A percentile compares a stretch with the other conserved stretches of the same genome.
Conservation (phyloP, 2,329 filamentous ascomycete genomes). For the Madurella fahalii region DNA sequence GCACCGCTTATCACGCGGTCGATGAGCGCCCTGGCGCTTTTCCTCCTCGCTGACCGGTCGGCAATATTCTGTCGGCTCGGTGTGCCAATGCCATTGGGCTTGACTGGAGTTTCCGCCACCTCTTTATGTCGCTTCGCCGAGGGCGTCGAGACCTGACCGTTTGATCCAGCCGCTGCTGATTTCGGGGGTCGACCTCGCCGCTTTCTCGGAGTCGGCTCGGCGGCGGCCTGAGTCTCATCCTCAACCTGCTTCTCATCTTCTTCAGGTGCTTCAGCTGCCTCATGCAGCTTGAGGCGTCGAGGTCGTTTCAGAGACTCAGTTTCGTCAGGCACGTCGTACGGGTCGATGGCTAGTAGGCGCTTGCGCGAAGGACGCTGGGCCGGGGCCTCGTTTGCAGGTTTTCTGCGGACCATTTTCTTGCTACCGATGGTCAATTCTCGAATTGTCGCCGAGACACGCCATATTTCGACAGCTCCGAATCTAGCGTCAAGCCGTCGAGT, state of each 20-base stretch:
- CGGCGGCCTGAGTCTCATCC: constrained; percentile 4
- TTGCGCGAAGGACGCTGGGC: constrained; percentile 15
- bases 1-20: constrained; percentile 63
- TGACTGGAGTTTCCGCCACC: constrained; percentile 38
- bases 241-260: background rate
- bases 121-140: constrained; percentile 32
- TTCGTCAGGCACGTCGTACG: constrained; percentile 27
- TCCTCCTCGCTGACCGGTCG: constrained; percentile 80
- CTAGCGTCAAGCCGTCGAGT: too few species aligned
- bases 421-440: background rate
- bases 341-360: constrained; percentile 19
- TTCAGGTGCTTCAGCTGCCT: background rate
- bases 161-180: constrained; percentile 15
- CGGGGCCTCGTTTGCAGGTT: constrained; percentile 12
- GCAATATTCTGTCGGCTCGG: constrained; percentile 65
- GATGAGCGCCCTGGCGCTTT: constrained; percentile 74
- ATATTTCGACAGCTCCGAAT: background rate
- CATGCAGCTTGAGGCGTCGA: constrained; percentile 12
- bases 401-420: constrained; percentile 21
- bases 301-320: constrained; percentile 17
- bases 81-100: constrained; percentile 40
- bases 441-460: background rate
- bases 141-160: constrained; percentile 35
- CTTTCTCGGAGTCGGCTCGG: constrained; percentile 32
- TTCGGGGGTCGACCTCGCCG: constrained; percentile 27